Evolutionary conservation across 2,329 filamentous ascomycete species (phyloP).

Genomic region (Trichoderma polysporum): DNA sequence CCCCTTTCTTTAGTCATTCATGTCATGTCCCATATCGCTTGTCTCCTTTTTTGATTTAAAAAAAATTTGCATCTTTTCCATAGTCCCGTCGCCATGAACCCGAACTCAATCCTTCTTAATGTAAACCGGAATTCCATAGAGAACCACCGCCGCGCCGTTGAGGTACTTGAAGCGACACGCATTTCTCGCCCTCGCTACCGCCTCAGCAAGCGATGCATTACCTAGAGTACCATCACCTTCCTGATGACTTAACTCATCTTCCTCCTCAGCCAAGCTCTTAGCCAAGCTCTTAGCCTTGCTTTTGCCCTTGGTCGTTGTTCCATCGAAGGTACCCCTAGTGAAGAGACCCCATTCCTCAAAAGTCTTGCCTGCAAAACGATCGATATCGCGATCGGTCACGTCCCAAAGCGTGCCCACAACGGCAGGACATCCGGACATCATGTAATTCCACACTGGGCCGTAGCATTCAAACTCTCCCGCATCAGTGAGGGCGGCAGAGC

Average conservation of each 20-base stretch:
- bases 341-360: constrained; percentile 87
- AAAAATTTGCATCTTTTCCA: too few species aligned
- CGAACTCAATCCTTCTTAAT: constrained; percentile 43
- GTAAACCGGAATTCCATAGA: constrained; percentile 94
- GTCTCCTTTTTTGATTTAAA: not conserved
- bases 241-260: constrained; percentile 3
- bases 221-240: constrained; percentile 25
- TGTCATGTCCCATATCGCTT: not conserved
- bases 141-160: constrained; percentile 88
- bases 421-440: constrained; percentile 82
- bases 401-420: constrained; percentile 95
- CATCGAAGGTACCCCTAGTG: constrained; percentile 45
- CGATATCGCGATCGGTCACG: constrained; percentile 95
- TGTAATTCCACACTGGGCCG: constrained; percentile 87
- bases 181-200: constrained; percentile 70
- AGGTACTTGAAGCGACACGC: constrained; percentile 88
- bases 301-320: constrained; percentile 32
- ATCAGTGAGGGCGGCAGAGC: constrained; percentile 74
- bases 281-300: constrained; percentile 30
- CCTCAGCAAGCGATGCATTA: constrained; percentile 66
- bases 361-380: constrained; percentile 77
- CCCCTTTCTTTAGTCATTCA: not conserved
- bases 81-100: not conserved
- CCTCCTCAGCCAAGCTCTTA: constrained; percentile 30
- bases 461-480: constrained; percentile 87